Conservation (phyloP, 2,329 filamentous ascomycete species). For the Colletotrichum zoysiae region DNA sequence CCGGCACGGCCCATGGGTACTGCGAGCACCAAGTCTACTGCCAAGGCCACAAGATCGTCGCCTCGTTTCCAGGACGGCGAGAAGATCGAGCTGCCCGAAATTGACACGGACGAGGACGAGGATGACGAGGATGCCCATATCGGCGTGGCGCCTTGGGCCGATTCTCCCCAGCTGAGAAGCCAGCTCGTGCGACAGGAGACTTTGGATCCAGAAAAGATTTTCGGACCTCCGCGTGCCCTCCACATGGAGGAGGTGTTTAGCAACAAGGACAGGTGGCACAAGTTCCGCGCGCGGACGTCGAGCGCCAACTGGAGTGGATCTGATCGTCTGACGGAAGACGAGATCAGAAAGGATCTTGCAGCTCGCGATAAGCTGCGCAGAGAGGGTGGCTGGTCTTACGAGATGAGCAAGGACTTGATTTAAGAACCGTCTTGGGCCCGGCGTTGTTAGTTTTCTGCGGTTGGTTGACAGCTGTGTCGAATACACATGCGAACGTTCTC, state of each 20-base stretch:
- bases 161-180: constrained; percentile 83
- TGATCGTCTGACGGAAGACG: constrained; percentile 87
- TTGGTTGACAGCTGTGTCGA: constrained; percentile 37
- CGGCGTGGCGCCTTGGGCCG: constrained; percentile 83
- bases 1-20: constrained; percentile 68
- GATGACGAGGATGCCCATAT: constrained; percentile 67
- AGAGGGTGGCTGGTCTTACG: constrained; percentile 89
- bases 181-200: constrained; percentile 86
- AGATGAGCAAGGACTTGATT: constrained; percentile 63
- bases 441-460: constrained; percentile 32
- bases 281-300: constrained; percentile 90
- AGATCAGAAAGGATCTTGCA: constrained; percentile 83
- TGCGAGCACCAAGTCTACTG: constrained; percentile 65
- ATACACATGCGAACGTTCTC: constrained; percentile 39
- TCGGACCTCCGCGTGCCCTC: constrained; percentile 87
- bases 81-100: constrained; percentile 91
- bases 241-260: constrained; percentile 98
- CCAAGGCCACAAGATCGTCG: constrained; percentile 75
- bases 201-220: constrained; percentile 86
- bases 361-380: constrained; percentile 82
- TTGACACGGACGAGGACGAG: constrained; percentile 90
- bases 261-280: constrained; percentile 86
- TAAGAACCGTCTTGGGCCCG: constrained; percentile 45
- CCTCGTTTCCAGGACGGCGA: constrained; percentile 92
- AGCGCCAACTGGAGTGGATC: constrained; percentile 93